A percentile compares a stretch with the other conserved stretches of the same genome.
These are phyloP conservation scores for Pyrrhoderma lamaoense DNA, from an alignment of 1,284 basidiomycete species.

Conservation along the genomic window DNA sequence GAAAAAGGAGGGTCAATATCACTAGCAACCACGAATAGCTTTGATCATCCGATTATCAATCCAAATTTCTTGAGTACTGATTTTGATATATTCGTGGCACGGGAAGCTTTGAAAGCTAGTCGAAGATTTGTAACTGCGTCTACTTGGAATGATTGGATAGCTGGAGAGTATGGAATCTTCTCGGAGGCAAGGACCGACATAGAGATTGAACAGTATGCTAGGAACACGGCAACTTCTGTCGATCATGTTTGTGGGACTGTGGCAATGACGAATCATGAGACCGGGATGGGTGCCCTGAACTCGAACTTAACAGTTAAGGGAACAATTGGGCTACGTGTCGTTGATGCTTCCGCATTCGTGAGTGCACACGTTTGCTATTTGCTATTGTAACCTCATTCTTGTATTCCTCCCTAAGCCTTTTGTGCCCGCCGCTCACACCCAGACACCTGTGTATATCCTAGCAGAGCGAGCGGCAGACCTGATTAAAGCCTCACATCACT, in stretches of 20 bases:
- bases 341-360: conserved; percentile 24
- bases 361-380: conserved; percentile 2
- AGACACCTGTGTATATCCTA: conserved; percentile 18
- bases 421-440: conserved; percentile 19
- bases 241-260: conserved; percentile 27
- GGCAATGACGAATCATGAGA: conserved; percentile 23
- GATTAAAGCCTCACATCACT: conserved; percentile 18
- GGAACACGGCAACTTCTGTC: conserved; percentile 20
- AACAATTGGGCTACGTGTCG: conserved; percentile 28
- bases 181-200: conserved; percentile 23
- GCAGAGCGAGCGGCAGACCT: conserved; percentile 21
- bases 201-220: conserved; percentile 24
- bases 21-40: conserved; percentile 31
- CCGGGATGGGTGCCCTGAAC: conserved; percentile 42
- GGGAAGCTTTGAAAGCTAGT: conserved; percentile 28
- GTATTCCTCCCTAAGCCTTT: conserved; percentile 18
- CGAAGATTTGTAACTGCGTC: conserved; percentile 28
- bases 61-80: conserved; percentile 35
- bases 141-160: conserved; percentile 31
- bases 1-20: conserved; percentile 34
- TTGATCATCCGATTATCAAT: conserved; percentile 37
- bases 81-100: conserved; percentile 32
- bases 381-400: neutral
- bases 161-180: conserved; percentile 21
- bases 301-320: conserved; percentile 47